Base-by-base conservation (phyloP, 2,329 filamentous ascomycete genomes). In the Neofusicoccum laricinum region DNA sequence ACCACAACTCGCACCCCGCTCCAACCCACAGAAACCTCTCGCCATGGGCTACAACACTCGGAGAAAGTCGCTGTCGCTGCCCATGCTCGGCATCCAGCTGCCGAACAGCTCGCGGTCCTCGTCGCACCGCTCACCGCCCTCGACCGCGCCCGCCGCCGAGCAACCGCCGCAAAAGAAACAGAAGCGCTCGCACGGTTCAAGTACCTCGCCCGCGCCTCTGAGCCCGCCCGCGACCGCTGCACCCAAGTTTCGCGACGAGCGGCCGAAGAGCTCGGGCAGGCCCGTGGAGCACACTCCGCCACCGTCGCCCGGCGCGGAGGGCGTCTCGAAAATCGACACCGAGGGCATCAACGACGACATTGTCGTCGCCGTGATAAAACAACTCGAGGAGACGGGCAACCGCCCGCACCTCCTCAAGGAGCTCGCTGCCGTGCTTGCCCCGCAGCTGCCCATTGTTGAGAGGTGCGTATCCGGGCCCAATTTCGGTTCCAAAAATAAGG, bases 331-430 rank as follows among this genome's bases (percentile, higher is more conserved):
- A 73, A 86, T 95, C 73, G 90, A 96, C 76, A 85, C 92, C 59
- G 89, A 93, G 68, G 87, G 88, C 43, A 93, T 98, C 78, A 92
- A 93, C 74, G 95, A 99, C 77, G 93, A 97, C 73, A 96, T 99
- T 71, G 94, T 99, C 59, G 90, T 96, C 74, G 92, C 88, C 15
- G 92, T 96, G 55, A 92, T 98, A 72, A 80, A 91, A 70, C 93
- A 96, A 79, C 82, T 99, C 64, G 89, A 97, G 77, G 90, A 90
- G 75, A 96, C 93, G 1, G 90, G 88, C 67, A 99, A 99, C 78
- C 86, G 93, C 63, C 95, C 95, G 64, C 94, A 97, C 78, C 84
- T 98, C 34, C 92, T 98, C 68, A 97, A 97, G 79, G 94, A 98
- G 79, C 85, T 99, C 51, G 92, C 93, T 61, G 86, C 88, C 14